Evolutionary conservation across 2,329 filamentous ascomycete species (phyloP), one percentile per base, ranked within the genome.

Genomic region (Dryadomyces quercivorus): DNA sequence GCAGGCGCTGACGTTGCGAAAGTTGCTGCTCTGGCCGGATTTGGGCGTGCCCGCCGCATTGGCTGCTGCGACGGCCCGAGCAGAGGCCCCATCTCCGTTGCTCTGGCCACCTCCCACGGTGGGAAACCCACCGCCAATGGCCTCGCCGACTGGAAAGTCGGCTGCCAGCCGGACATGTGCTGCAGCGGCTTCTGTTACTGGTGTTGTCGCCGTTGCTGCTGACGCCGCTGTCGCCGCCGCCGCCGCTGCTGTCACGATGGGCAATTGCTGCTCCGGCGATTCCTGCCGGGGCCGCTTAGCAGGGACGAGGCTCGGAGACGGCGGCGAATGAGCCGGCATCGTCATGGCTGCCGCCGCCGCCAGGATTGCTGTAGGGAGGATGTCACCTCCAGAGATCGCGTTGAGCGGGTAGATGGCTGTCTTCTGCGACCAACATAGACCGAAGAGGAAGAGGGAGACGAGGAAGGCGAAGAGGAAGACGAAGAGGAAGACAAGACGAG

Each of bases 1-100:
- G 71, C 92, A 97, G 55, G 92, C 92, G 67, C 88, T 94, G 60
- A 97, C 92, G 67, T 91, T 92, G 62, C 87, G 84, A 64, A 92
- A 92, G 60, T 76, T 83, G 67, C 76, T 82, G 66, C 78, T 81
- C 66, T 82, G 78, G 10, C 76, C 76, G 15, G 72, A 67, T 62
- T 78, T 81, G 43, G 63, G 63, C 46, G 58, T 56, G 42, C 60
- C 64, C n/a, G n/a, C 60, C 59, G 16, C 60, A 21, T 20, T 20
- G n/a, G 49, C 16, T 12, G 52, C 57, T 58, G 51, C 65, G 64
- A 52, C 62, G 63, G 54, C 64, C 61, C 22, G 22, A 40, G 38
- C 62, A 57, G 51, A 66, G 60, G 42, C 66, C 12, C 38, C 21
- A n/a, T 40, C 55, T n/a, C 51, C 48, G 26, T 31, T 31, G 26